Evolutionary conservation across 2,329 filamentous ascomycete genomes (phyloP).

Genomic region (Westerdykella ornata): DNA sequence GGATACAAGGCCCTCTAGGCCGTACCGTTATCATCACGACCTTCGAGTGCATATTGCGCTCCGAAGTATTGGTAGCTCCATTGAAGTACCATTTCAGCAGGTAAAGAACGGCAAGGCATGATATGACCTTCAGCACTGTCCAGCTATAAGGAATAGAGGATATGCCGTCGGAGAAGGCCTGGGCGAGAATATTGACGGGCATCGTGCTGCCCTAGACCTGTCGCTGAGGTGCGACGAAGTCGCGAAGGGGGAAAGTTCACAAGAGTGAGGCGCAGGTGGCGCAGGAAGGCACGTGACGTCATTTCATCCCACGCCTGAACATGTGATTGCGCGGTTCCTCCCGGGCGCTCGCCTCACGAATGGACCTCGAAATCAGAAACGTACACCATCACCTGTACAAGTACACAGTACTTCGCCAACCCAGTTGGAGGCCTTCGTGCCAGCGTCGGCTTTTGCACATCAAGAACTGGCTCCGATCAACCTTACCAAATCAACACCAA

Average conservation of each 20-base stretch:
- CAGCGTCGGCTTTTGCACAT: no score
- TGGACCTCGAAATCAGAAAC: background rate
- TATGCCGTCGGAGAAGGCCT: slow-evolving; percentile 51
- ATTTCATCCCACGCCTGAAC: slow-evolving; percentile 11
- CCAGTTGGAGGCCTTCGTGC: no score
- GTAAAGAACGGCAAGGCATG: slow-evolving; percentile 48
- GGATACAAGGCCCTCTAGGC: background rate
- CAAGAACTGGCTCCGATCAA: no score
- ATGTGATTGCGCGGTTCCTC: slow-evolving; percentile 19
- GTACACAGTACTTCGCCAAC: no score
- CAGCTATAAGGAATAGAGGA: slow-evolving; percentile 49
- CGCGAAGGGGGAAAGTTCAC: no score
- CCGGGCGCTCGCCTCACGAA: slow-evolving; percentile 8
- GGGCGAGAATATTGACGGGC: slow-evolving; percentile 55
- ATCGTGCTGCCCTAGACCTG: slow-evolving; percentile 35
- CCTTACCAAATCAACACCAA: no score
- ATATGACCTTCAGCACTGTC: slow-evolving; percentile 47
- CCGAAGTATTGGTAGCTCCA: slow-evolving; percentile 66
- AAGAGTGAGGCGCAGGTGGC: no score
- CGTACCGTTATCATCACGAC: slow-evolving; percentile 83
- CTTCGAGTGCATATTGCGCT: slow-evolving; percentile 85
- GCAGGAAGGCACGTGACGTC: slow-evolving; percentile 18
- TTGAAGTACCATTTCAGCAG: slow-evolving; percentile 68
- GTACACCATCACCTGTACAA: no score
- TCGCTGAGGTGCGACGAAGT: background rate